Percentiles rank a stretch among this genome's conserved stretches.
phyloP scores from a whole-genome alignment of 257 asterid genomes.

The Datura wrightii region DNA sequence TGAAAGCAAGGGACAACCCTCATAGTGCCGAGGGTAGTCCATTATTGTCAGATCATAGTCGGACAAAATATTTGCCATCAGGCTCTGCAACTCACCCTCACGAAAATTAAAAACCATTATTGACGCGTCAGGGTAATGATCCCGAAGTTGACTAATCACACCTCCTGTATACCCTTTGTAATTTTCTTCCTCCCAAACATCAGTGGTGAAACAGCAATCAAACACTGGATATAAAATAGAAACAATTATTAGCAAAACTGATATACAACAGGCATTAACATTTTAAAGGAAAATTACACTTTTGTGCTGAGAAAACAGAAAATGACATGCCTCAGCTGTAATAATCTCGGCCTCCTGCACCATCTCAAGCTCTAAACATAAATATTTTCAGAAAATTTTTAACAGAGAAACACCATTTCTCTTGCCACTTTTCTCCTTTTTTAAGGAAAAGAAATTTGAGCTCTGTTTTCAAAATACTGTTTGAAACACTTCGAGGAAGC shows the following conservation, averaged over 20 bases:
- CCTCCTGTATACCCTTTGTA: slow-evolving; percentile 78
- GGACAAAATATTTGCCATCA: slow-evolving; percentile 69
- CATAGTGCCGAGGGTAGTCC: slow-evolving; percentile 95
- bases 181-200: slow-evolving; percentile 67
- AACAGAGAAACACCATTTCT: not conserved
- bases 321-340: not conserved
- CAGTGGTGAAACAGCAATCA: slow-evolving; percentile 89
- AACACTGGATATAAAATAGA: slow-evolving; percentile 59
- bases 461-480: slow-evolving; percentile 3
- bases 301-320: slow-evolving; percentile 1
- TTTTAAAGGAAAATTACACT: not conserved
- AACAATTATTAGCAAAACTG: slow-evolving; percentile 26
- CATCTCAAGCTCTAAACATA: not conserved
- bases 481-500: slow-evolving; percentile 20
- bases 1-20: slow-evolving; percentile 89
- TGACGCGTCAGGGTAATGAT: slow-evolving; percentile 77
- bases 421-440: slow-evolving; percentile 16
- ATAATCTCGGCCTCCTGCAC: not conserved
- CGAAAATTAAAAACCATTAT: slow-evolving; percentile 86
- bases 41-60: slow-evolving; percentile 86
- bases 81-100: slow-evolving; percentile 67
- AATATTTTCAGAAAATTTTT: not conserved
- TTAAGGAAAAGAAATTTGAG: not conserved
- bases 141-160: slow-evolving; percentile 70
- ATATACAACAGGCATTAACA: slow-evolving; percentile 9